phyloP scores from a whole-genome alignment of 2,329 filamentous ascomycete species.

The Polychaeton citri region DNA sequence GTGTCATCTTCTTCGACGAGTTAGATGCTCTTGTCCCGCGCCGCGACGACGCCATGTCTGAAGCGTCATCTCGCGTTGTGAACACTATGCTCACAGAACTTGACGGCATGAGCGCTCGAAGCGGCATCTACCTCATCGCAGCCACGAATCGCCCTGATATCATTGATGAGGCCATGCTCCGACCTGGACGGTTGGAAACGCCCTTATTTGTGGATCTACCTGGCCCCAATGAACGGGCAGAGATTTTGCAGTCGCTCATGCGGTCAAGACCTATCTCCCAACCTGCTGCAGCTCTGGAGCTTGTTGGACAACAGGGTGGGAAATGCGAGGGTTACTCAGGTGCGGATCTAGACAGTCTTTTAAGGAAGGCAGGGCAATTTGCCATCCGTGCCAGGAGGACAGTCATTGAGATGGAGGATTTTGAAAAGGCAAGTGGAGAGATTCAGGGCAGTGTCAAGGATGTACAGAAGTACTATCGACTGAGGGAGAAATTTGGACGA shows the following conservation, averaged over 20 bases:
- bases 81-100: constrained; percentile 92
- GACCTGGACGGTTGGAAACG: constrained; percentile 77
- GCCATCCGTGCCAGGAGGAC: constrained; percentile 37
- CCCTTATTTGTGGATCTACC: constrained; percentile 85
- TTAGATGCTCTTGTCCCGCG: constrained; percentile 83
- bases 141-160: constrained; percentile 93
- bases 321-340: constrained; percentile 64
- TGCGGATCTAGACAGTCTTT: constrained; percentile 47
- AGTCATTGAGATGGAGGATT: constrained; percentile 35
- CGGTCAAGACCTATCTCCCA: constrained; percentile 39
- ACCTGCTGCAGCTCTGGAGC: constrained; percentile 35
- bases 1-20: constrained; percentile 97
- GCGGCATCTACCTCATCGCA: constrained; percentile 85
- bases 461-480: constrained; percentile 41
- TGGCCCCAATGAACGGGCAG: constrained; percentile 61
- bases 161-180: constrained; percentile 89
- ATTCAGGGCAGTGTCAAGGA: constrained; percentile 43
- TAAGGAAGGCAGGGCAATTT: constrained; percentile 45
- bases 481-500: constrained; percentile 28
- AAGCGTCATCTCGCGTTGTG: constrained; percentile 78
- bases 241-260: constrained; percentile 64
- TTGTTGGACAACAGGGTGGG: constrained; percentile 48
- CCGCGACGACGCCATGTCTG: constrained; percentile 61
- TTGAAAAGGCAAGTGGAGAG: constrained; percentile 27
- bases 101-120: constrained; percentile 67